A percentile compares a stretch with the other conserved stretches of the same genome.
Evolutionary conservation across 345 rosid species (phyloP).

Genomic region (Salix koriyanagi): DNA sequence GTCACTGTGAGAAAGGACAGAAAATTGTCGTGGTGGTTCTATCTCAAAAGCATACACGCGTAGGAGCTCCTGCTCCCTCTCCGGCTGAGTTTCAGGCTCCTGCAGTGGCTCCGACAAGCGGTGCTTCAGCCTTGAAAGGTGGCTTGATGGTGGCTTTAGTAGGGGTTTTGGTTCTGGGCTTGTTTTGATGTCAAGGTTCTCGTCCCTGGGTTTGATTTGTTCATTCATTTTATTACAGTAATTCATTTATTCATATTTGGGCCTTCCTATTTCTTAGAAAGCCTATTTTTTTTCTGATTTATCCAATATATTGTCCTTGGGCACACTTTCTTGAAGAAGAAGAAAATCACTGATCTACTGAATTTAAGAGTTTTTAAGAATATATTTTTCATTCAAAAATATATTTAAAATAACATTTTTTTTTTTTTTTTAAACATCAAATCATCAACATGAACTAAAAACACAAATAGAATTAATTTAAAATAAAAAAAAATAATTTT

Average conservation of each 20-base stretch:
- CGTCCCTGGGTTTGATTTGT: not conserved
- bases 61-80: constrained; percentile 69
- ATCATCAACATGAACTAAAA: no score
- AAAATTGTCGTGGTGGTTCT: constrained; percentile 64
- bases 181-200: constrained; percentile 12
- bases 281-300: not conserved
- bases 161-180: constrained; percentile 23
- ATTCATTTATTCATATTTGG: constrained; percentile 2
- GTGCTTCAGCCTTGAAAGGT: constrained; percentile 25
- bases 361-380: no score
- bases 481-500: no score
- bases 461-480: no score
- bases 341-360: no score
- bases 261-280: not conserved
- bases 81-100: constrained; percentile 53
- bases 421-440: no score
- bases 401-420: no score
- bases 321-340: no score
- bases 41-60: constrained; percentile 29
- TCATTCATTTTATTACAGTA: not conserved
- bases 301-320: not conserved
- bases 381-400: no score
- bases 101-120: constrained; percentile 58
- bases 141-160: constrained; percentile 14
- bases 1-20: constrained; percentile 73